phyloP scores from a whole-genome alignment of 2,329 filamentous ascomycete genomes.

The Emergomyces africanus region DNA sequence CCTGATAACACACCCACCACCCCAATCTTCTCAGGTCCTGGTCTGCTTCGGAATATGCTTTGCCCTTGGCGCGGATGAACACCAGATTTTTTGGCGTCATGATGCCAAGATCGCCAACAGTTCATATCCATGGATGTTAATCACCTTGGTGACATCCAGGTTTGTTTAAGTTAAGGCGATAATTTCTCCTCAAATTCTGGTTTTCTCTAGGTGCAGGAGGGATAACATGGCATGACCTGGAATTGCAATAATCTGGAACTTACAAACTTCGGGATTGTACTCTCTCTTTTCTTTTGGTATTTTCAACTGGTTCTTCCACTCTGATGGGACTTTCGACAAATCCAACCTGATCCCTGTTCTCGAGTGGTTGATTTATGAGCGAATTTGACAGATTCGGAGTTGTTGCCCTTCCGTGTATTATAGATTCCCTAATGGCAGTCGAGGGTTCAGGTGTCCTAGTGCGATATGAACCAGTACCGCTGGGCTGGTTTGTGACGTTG shows the following conservation, averaged over 20 bases:
- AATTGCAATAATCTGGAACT: background rate
- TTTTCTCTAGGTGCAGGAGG: background rate
- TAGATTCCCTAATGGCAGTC: background rate
- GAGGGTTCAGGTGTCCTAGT: background rate
- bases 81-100: background rate
- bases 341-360: background rate
- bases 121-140: background rate
- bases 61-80: background rate
- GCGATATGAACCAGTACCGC: background rate
- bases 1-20: background rate
- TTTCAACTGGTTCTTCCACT: background rate
- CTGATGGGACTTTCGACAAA: too few species aligned
- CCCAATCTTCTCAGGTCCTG: background rate
- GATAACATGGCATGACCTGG: background rate
- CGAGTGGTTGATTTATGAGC: background rate
- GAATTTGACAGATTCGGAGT: background rate
- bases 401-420: background rate
- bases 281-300: background rate
- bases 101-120: background rate
- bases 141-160: background rate
- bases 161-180: background rate
- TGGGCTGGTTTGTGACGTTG: background rate
- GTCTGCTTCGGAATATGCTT: background rate
- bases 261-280: background rate
- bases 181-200: background rate